These are phyloP conservation scores for Fusarium succisae DNA, from an alignment of 2,329 filamentous ascomycete species.

Conservation along the genomic window DNA sequence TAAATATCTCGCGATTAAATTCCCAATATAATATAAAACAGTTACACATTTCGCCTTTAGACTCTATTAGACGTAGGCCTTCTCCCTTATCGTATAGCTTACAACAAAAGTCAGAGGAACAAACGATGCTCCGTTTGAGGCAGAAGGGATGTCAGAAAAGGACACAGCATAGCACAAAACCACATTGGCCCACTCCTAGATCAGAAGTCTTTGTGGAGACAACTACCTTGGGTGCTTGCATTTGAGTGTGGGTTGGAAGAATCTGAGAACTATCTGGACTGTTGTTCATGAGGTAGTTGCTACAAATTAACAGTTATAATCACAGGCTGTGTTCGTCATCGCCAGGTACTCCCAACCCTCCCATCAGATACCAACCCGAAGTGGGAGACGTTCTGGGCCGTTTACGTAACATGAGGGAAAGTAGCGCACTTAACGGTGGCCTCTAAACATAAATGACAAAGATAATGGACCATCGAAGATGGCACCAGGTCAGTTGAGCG, in stretches of 20 bases:
- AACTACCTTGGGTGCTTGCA: not conserved
- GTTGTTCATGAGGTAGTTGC: not conserved
- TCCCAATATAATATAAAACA: not conserved
- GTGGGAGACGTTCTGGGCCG: not conserved
- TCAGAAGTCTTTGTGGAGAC: not conserved
- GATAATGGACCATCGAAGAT: not conserved
- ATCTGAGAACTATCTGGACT: not conserved
- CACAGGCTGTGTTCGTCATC: not conserved
- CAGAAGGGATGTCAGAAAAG: not conserved
- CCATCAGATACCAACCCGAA: not conserved
- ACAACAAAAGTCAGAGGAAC: not conserved
- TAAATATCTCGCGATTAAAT: not conserved
- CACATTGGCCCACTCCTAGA: not conserved
- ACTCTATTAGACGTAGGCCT: not conserved
- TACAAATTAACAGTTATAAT: not conserved
- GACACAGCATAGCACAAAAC: not conserved
- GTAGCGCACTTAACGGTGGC: no score
- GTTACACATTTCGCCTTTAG: not conserved
- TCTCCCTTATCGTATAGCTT: not conserved
- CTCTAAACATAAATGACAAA: not conserved
- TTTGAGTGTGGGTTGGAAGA: not conserved
- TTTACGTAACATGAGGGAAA: not conserved
- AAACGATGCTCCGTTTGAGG: not conserved
- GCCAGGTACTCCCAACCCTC: not conserved
- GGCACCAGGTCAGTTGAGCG: not conserved